Conservation (phyloP, 805 yeast genomes). For the Nakazawaea holstii region DNA sequence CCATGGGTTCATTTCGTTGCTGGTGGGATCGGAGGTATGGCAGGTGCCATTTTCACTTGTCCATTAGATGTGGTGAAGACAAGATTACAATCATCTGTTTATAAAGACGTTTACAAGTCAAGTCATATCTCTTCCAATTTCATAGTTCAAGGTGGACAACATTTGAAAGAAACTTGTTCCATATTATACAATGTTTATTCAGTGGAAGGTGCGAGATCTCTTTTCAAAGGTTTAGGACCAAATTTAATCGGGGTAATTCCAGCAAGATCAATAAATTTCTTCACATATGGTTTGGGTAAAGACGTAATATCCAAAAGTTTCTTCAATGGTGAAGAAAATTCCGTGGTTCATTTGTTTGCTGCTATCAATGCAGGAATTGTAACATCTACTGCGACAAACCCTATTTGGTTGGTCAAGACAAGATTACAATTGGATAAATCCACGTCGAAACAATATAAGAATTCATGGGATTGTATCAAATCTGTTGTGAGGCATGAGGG, state of each 20-base stretch:
- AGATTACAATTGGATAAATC: conserved; percentile 87
- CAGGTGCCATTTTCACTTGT: conserved; percentile 90
- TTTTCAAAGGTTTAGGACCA: conserved; percentile 95
- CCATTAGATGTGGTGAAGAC: conserved; percentile 97
- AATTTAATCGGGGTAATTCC: conserved; percentile 97
- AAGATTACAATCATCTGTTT: conserved; percentile 86
- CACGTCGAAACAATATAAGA: conserved; percentile 56
- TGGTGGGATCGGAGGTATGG: conserved; percentile 95
- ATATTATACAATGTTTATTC: conserved; percentile 65
- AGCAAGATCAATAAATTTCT: conserved; percentile 93
- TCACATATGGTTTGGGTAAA: conserved; percentile 93
- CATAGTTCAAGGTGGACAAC: conserved; percentile 49
- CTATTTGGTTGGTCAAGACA: conserved; percentile 96
- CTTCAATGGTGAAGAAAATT: conserved; percentile 70
- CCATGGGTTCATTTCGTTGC: conserved; percentile 86
- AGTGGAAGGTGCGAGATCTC: conserved; percentile 77
- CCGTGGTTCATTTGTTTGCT: conserved; percentile 80
- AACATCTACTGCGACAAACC: conserved; percentile 94
- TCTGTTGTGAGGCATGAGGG: conserved; percentile 77
- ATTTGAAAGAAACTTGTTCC: conserved; percentile 75
- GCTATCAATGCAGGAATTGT: conserved; percentile 92
- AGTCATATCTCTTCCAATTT: conserved; percentile 32
- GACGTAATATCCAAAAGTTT: conserved; percentile 61
- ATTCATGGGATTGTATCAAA: conserved; percentile 78
- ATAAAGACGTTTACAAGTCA: conserved; percentile 46